Evolutionary conservation across 164 flowering plant genomes (phyloP).

Genomic region (Amborella trichopoda): DNA sequence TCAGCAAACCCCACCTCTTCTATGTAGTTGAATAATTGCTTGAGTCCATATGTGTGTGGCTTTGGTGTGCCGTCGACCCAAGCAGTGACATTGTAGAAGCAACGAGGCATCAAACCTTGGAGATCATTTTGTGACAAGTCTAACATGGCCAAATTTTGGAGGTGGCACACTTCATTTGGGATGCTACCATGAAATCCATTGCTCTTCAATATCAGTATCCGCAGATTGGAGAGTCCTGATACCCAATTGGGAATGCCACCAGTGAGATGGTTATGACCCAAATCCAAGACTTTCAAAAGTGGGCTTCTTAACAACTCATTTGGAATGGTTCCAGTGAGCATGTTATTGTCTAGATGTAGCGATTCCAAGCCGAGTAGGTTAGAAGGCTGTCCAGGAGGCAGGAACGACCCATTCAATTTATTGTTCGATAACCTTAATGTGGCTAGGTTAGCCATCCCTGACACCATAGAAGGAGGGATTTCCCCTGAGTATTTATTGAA

Average conservation of each 20-base stretch:
- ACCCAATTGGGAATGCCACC: constrained; percentile 3
- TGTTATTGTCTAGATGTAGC: neutral
- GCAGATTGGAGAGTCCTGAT: neutral
- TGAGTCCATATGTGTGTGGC: neutral
- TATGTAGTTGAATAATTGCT: neutral
- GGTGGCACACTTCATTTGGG: neutral
- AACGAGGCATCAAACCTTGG: constrained; percentile 5
- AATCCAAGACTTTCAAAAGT: neutral
- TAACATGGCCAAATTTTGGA: constrained; percentile 5
- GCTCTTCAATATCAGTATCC: neutral
- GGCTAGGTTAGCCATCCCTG: too few relatives aligned
- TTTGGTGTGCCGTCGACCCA: neutral
- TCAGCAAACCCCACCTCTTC: constrained; percentile 1
- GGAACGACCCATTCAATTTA: too few relatives aligned
- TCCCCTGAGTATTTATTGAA: neutral
- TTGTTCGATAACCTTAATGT: too few relatives aligned
- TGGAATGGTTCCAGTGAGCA: neutral
- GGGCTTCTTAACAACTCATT: neutral
- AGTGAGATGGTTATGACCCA: neutral
- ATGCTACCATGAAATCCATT: constrained; percentile 10
- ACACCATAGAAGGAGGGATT: constrained; percentile 4
- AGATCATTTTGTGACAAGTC: constrained; percentile 11
- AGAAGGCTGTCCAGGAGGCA: too few relatives aligned
- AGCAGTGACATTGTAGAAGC: neutral
- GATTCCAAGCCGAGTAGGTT: neutral